phyloP scores from a whole-genome alignment of 2,329 filamentous ascomycete genomes.

The Drechslerella dactyloides region DNA sequence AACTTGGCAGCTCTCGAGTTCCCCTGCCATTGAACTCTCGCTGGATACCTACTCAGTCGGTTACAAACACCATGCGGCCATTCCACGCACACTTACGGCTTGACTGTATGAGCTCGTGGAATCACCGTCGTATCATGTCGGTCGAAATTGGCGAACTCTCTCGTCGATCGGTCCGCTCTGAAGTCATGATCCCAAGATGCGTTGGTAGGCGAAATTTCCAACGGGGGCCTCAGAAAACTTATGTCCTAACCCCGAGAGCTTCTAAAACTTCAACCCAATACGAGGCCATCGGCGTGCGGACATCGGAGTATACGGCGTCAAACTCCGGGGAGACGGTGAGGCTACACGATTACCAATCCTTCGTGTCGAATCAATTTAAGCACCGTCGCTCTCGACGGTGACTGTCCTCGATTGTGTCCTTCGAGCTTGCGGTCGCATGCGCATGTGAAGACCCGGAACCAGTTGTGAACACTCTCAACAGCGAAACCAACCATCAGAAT shows the following conservation, averaged over 20 bases:
- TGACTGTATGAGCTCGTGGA: too few relatives aligned
- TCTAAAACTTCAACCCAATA: neutral
- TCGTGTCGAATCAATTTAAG: neutral
- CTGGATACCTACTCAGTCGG: too few relatives aligned
- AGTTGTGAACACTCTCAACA: neutral
- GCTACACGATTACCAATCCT: neutral
- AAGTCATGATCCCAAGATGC: neutral
- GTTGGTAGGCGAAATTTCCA: neutral
- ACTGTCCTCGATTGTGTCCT: neutral
- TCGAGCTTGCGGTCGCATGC: neutral
- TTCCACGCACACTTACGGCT: too few relatives aligned
- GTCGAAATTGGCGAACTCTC: neutral
- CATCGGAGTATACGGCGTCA: conserved; percentile 1
- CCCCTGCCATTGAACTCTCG: too few relatives aligned
- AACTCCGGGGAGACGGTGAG: neutral
- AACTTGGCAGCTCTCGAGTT: too few relatives aligned
- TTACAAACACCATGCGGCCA: too few relatives aligned
- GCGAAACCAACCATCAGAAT: conserved; percentile 31
- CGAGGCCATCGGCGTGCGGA: neutral
- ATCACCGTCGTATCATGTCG: too few relatives aligned
- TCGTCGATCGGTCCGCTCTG: neutral
- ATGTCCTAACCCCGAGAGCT: conserved; percentile 1
- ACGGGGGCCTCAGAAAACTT: neutral
- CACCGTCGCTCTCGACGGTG: neutral
- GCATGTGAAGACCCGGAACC: neutral